A percentile compares a stretch with the other conserved stretches of the same genome.
These are phyloP conservation scores for Neurospora sublineolata DNA, from an alignment of 495 filamentous ascomycete genomes.

Conservation along the genomic window DNA sequence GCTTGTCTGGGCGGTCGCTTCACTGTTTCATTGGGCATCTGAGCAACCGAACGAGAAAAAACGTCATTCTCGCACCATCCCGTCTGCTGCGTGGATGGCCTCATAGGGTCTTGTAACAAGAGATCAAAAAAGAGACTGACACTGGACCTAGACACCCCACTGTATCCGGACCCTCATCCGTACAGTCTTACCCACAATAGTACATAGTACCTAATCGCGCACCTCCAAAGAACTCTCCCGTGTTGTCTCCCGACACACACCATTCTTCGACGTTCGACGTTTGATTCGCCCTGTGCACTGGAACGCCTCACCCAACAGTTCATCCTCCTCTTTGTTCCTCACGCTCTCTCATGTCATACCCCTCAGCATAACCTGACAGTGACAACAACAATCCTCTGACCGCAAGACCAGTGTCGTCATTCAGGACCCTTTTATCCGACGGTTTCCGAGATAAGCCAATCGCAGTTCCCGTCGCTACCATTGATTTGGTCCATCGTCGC, in stretches of 20 bases:
- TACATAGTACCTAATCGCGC: neutral
- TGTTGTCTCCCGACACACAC: neutral
- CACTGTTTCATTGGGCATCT: neutral
- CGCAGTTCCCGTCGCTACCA: neutral
- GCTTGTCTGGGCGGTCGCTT: neutral
- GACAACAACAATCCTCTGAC: neutral
- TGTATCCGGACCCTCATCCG: neutral
- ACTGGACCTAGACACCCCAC: neutral
- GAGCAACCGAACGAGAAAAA: neutral
- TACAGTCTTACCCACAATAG: neutral
- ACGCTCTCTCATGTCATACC: neutral
- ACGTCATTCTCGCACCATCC: neutral
- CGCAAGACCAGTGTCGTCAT: neutral
- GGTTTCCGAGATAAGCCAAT: neutral
- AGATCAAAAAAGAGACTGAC: neutral
- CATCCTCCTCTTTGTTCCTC: neutral
- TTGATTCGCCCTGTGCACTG: neutral
- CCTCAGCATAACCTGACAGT: neutral
- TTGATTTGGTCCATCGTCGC: neutral
- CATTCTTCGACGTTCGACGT: neutral
- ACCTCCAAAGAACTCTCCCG: neutral
- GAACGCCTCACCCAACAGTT: neutral
- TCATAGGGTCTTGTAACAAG: neutral
- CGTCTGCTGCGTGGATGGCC: neutral
- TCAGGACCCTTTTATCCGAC: neutral